Conservation (phyloP, 352 stramenopile species). For the Saprolegnia parasitica region DNA sequence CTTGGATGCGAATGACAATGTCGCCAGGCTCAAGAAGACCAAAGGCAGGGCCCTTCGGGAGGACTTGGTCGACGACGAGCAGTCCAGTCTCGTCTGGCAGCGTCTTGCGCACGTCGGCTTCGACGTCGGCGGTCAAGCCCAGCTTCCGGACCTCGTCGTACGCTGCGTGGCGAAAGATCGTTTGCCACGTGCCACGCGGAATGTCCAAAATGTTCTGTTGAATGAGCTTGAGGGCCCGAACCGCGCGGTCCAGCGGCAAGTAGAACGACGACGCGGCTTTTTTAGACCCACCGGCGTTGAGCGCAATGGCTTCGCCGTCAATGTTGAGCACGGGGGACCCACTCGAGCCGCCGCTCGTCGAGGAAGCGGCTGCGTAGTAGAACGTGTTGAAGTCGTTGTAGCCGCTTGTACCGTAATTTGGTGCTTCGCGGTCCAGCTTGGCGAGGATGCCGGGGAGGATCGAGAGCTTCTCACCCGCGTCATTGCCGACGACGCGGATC, state of each 20-base stretch:
- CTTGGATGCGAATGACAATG: constrained; percentile 78
- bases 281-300: constrained; percentile 89
- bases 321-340: constrained; percentile 86
- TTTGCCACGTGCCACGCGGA: constrained; percentile 78
- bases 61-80: constrained; percentile 85
- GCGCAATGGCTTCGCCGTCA: constrained; percentile 81
- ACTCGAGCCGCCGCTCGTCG: constrained; percentile 83
- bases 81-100: constrained; percentile 85
- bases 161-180: constrained; percentile 83
- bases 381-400: constrained; percentile 94
- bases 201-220: constrained; percentile 43
- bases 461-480: constrained; percentile 88
- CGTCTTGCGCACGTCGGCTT: constrained; percentile 57
- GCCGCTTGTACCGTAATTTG: constrained; percentile 74
- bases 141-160: constrained; percentile 87
- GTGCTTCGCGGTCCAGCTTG: constrained; percentile 86
- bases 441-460: constrained; percentile 88
- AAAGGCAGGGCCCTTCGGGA: constrained; percentile 72
- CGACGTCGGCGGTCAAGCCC: constrained; percentile 59
- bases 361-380: constrained; percentile 84
- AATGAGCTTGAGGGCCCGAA: constrained; percentile 68
- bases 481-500: constrained; percentile 90
- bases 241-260: constrained; percentile 80
- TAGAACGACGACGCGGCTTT: constrained; percentile 88
- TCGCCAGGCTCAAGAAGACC: constrained; percentile 78